Base-by-base conservation (phyloP, 257 asterid genomes). In the Penstemon eatonii region DNA sequence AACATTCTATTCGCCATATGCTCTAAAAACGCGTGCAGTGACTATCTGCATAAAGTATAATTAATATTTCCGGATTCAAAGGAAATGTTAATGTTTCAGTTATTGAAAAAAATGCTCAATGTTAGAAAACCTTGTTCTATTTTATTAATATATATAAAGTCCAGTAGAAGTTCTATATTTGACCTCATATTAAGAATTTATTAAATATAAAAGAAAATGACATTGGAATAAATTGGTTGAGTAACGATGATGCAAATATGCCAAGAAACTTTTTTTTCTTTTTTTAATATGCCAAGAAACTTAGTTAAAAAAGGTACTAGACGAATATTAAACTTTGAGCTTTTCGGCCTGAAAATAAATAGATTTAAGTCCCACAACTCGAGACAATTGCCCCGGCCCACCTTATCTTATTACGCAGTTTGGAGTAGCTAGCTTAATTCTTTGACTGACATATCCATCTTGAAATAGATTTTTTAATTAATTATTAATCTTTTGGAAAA, bases 271-370 rank as follows among this genome's bases (percentile, higher is more conserved):
- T 47, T 15, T 15, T 15, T 15, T 15, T 15, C 18, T 15, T 15
- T 15, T 15, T 15, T 15, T 15, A 38, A 65, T 12, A 38, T 65
- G 49, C 60, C 69, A 65, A 65, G 8, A 52, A 65, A 65, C 56
- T 33, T 47, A 44, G 41, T 61, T 61, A 61, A 61, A 42, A 60
- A 59, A 44, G 11, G 11, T 36, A 37, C 43, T 9, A n/a, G 13
- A 39, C 6, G 3, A 1, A 36, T 7, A 36, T 4, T 3, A 7
- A 11, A 38, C 1, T 49, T 36, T 37, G 13, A 12, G 5, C 10
- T 12, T 47, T 25, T 56, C n/a, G 9, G 36, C 33, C 33, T 25
- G 18, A 52, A 41, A 51, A 50, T 49, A 51, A 65, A 37, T 18
- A n/a, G 9, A 19, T 42, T 13, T 42, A 55, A 56, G 54, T 19